Conservation (phyloP, 371 early-diverging fungal genomes). For the Synchytrium microbalum region DNA sequence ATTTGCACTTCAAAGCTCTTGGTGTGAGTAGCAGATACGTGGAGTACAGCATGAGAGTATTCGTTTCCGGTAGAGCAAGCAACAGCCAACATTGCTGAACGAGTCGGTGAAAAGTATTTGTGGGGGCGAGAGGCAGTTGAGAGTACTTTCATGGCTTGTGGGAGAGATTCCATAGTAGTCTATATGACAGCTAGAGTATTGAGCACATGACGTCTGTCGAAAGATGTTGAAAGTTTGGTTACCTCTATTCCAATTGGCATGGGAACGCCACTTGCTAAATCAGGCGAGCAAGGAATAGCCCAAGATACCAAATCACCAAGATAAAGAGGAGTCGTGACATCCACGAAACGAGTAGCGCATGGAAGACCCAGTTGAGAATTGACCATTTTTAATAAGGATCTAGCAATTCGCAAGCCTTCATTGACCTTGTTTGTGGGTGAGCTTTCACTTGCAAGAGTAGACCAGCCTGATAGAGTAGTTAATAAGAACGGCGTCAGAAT, state of each 20-base stretch:
- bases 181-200: too few species aligned
- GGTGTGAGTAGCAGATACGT: neutral
- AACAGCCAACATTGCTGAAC: neutral
- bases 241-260: neutral
- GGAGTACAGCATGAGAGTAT: neutral
- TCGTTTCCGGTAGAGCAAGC: neutral
- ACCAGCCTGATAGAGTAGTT: neutral
- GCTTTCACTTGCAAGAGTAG: neutral
- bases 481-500: too few species aligned
- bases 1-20: neutral
- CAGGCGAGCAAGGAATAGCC: neutral
- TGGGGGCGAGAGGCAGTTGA: neutral
- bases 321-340: neutral
- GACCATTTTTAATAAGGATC: neutral
- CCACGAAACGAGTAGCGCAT: neutral
- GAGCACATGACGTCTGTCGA: too few species aligned
- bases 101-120: neutral
- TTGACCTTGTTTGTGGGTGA: neutral
- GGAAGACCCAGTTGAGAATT: neutral
- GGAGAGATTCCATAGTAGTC: neutral
- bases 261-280: neutral
- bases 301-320: neutral
- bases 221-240: too few species aligned
- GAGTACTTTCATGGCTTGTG: neutral
- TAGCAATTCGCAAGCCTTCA: neutral